Percentiles rank a stretch among this genome's conserved stretches.
These are phyloP conservation scores for Mycena vulgaris DNA, from an alignment of 768 basidiomycete species.

Conservation along the genomic window DNA sequence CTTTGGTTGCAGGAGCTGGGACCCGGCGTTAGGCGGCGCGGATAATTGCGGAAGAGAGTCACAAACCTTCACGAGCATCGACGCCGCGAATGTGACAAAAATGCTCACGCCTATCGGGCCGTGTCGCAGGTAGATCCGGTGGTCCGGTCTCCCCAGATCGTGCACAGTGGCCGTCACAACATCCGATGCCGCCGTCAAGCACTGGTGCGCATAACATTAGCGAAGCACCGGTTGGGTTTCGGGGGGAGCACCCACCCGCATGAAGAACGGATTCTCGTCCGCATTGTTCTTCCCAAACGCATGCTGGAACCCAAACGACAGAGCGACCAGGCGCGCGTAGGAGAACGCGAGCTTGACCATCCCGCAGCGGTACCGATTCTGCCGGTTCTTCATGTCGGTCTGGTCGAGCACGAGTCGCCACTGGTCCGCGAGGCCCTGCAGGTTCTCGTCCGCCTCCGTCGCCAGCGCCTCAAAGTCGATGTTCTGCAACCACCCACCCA, in stretches of 20 bases:
- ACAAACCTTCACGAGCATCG: constrained; percentile 85
- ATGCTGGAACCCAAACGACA: constrained; percentile 86
- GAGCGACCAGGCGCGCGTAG: constrained; percentile 78
- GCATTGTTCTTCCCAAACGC: constrained; percentile 74
- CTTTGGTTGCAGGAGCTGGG: constrained; percentile 83
- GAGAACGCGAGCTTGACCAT: constrained; percentile 75
- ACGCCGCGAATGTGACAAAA: constrained; percentile 85
- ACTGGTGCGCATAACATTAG: constrained; percentile 58
- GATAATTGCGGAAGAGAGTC: neutral
- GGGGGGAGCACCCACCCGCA: constrained; percentile 62
- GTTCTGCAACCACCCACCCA: no score
- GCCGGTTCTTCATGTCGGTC: constrained; percentile 67
- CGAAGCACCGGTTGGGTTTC: neutral
- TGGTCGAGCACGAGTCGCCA: constrained; percentile 72
- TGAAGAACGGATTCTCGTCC: constrained; percentile 77
- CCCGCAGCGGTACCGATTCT: constrained; percentile 73
- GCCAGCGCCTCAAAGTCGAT: constrained; percentile 77
- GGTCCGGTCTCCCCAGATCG: constrained; percentile 68
- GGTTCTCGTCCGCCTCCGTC: constrained; percentile 76
- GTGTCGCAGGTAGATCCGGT: constrained; percentile 76
- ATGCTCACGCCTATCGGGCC: constrained; percentile 87
- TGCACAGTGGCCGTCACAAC: constrained; percentile 76
- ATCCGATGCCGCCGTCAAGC: constrained; percentile 76
- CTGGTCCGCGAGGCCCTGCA: constrained; percentile 65
- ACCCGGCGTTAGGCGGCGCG: neutral